Evolutionary conservation across 78 protist genomes (phyloP).

Genomic region (Polysphondylium violaceum): DNA sequence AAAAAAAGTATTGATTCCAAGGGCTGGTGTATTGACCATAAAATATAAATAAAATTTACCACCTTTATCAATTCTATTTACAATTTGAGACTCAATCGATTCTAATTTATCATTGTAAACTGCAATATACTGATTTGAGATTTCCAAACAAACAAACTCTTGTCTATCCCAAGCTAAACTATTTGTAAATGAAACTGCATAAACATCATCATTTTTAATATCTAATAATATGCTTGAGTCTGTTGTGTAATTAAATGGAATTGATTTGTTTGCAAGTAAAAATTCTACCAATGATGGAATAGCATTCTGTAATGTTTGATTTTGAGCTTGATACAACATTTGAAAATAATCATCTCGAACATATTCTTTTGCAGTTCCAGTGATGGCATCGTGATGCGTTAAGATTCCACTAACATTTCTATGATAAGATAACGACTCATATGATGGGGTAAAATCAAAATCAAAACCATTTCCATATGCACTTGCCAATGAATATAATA

Average conservation of each 20-base stretch:
- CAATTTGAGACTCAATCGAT: conserved; percentile 20
- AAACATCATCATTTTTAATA: not conserved
- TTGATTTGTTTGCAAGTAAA: conserved; percentile 24
- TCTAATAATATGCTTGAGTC: not conserved
- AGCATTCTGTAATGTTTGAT: not conserved
- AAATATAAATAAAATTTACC: conserved; percentile 30
- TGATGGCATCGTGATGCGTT: conserved; percentile 63
- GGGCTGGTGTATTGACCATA: conserved; percentile 20
- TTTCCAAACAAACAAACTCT: conserved; percentile 14
- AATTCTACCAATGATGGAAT: conserved; percentile 5
- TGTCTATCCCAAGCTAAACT: conserved; percentile 52
- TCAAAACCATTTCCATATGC: not conserved
- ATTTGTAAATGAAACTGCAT: conserved; percentile 32
- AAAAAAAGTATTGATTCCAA: conserved; percentile 69
- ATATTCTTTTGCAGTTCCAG: conserved; percentile 24
- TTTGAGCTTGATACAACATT: conserved; percentile 30
- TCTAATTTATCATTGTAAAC: conserved; percentile 18
- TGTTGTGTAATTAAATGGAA: not conserved
- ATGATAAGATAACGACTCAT: not conserved
- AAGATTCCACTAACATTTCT: conserved; percentile 60
- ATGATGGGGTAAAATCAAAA: not conserved
- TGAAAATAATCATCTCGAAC: conserved; percentile 33
- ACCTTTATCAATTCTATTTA: conserved; percentile 15
- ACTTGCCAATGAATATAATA: conserved; percentile 9
- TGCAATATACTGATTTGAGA: conserved; percentile 2